Conservation (phyloP, 257 asterid genomes). For the Buddleja alternifolia region DNA sequence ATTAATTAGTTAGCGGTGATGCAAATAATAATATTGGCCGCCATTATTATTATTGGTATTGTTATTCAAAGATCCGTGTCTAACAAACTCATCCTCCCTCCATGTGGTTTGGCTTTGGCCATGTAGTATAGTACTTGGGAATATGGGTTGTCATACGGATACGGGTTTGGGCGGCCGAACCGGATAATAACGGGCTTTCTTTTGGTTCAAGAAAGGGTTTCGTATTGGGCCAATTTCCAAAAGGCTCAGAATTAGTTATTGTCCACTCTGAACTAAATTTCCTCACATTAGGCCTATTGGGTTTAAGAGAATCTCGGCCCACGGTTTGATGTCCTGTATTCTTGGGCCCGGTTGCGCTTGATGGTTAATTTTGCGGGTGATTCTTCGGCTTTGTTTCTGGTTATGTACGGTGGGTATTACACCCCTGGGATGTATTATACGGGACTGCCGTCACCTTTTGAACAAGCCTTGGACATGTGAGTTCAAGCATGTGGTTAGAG, state of each 20-base stretch:
- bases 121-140: neutral
- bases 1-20: slow-evolving; percentile 21
- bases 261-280: too few species aligned
- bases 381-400: too few species aligned
- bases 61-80: slow-evolving; percentile 28
- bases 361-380: too few species aligned
- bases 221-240: neutral
- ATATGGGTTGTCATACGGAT: neutral
- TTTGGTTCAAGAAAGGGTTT: neutral
- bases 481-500: too few species aligned
- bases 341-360: too few species aligned
- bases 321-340: too few species aligned
- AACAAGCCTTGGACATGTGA: too few species aligned
- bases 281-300: too few species aligned
- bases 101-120: slow-evolving; percentile 40
- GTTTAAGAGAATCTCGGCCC: too few species aligned
- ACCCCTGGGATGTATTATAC: too few species aligned
- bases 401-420: too few species aligned
- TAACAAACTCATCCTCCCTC: neutral
- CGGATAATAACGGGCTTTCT: neutral
- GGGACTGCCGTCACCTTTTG: too few species aligned
- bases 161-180: neutral
- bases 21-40: slow-evolving; percentile 22
- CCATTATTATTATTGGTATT: slow-evolving; percentile 10
- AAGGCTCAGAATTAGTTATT: neutral